Conservation (phyloP, 2,329 filamentous ascomycete genomes). For the Canariomyces notabilis region DNA sequence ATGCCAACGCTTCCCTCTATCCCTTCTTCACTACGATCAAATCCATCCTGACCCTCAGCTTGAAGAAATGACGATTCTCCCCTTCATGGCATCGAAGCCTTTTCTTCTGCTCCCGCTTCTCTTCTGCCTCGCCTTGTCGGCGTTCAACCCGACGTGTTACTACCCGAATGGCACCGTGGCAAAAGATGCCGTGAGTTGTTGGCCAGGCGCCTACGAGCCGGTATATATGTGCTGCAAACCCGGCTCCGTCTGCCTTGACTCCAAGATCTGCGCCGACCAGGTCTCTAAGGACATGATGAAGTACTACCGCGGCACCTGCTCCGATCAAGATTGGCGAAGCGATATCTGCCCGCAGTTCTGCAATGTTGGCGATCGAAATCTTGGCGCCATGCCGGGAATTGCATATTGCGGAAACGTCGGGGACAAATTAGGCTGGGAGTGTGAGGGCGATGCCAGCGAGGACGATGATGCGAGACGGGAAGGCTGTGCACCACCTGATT, state of each 20-base stretch:
- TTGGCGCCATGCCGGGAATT: neutral
- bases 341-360: conserved; percentile 11
- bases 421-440: neutral
- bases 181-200: neutral
- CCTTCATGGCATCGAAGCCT: neutral
- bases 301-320: conserved; percentile 17
- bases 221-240: conserved; percentile 13
- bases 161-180: conserved; percentile 1
- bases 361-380: neutral
- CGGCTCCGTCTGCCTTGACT: conserved; percentile 13
- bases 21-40: too few species aligned
- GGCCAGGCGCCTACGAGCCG: neutral
- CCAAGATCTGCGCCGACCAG: conserved; percentile 8
- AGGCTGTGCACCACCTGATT: too few species aligned
- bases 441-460: too few species aligned
- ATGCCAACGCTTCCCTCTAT: too few species aligned
- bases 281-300: too few species aligned
- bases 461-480: too few species aligned
- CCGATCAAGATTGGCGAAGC: neutral
- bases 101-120: neutral
- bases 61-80: too few species aligned
- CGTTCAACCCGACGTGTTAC: conserved; percentile 4
- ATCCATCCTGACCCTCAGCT: too few species aligned
- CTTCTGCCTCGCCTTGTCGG: neutral
- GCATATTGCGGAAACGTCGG: neutral